A percentile compares a stretch with the other conserved stretches of the same genome.
Conservation (phyloP, 306 rosid genomes). For the Cyclanthera cordifolia region DNA sequence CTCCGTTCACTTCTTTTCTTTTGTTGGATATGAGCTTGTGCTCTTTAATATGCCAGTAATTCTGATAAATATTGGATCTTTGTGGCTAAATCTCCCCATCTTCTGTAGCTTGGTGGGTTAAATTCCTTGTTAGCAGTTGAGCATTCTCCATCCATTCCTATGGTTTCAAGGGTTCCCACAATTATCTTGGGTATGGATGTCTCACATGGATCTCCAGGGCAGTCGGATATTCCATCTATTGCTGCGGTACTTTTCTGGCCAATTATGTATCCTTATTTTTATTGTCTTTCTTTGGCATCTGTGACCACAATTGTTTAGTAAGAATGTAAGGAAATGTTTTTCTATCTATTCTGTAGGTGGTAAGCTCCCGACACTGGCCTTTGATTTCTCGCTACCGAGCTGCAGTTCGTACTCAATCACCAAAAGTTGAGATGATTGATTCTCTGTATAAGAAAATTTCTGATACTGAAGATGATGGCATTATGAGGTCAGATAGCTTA, state of each 20-base stretch:
- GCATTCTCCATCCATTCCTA: conserved; percentile 48
- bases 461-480: conserved; percentile 69
- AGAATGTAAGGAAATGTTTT: neutral
- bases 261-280: neutral
- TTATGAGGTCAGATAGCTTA: conserved; percentile 41
- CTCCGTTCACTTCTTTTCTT: neutral
- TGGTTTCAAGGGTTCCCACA: conserved; percentile 71
- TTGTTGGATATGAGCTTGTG: neutral
- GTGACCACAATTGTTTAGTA: neutral
- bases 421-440: conserved; percentile 83
- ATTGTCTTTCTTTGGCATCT: neutral
- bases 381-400: conserved; percentile 79
- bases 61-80: neutral
- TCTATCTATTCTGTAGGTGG: conserved; percentile 37
- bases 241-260: conserved; percentile 51
- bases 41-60: neutral
- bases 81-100: neutral
- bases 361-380: conserved; percentile 88
- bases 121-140: conserved; percentile 67
- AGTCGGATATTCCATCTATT: conserved; percentile 68
- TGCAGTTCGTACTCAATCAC: conserved; percentile 72
- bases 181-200: conserved; percentile 92
- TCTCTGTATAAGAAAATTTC: conserved; percentile 52
- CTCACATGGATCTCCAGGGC: conserved; percentile 92
- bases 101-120: conserved; percentile 78